A percentile compares a stretch with the other conserved stretches of the same genome.
Evolutionary conservation across 2,329 filamentous ascomycete species (phyloP).

Genomic region (Ceratocystis variospora): DNA sequence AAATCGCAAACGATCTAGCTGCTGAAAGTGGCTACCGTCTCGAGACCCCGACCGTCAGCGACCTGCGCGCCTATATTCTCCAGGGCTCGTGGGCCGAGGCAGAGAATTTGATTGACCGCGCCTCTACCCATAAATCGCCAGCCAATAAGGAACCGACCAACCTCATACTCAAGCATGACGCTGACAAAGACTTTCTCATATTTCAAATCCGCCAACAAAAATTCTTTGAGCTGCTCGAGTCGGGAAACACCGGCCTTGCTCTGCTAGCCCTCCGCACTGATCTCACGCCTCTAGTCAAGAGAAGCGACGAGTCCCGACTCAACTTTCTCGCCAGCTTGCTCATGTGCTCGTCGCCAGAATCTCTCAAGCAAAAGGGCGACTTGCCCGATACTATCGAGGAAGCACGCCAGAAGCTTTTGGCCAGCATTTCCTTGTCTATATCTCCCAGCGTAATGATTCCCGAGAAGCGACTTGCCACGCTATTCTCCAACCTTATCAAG

Average conservation of each 20-base stretch:
- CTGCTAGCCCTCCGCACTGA: constrained; percentile 76
- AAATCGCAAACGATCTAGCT: constrained; percentile 60
- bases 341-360: constrained; percentile 57
- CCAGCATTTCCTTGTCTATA: constrained; percentile 53
- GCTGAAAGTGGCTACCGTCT: constrained; percentile 76
- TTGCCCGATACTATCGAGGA: constrained; percentile 58
- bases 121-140: neutral
- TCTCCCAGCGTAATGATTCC: constrained; percentile 96
- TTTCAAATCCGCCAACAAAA: constrained; percentile 90
- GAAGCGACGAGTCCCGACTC: constrained; percentile 42
- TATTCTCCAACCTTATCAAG: constrained; percentile 73
- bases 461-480: constrained; percentile 67
- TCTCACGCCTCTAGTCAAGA: constrained; percentile 71
- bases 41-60: constrained; percentile 73
- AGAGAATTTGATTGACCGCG: constrained; percentile 61
- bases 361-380: constrained; percentile 46
- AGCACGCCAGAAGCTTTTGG: constrained; percentile 57
- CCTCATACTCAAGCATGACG: constrained; percentile 1
- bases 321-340: constrained; percentile 70
- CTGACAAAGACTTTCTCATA: constrained; percentile 51
- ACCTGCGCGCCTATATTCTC: constrained; percentile 68
- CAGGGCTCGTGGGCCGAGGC: constrained; percentile 71
- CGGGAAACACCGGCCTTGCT: constrained; percentile 56
- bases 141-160: neutral
- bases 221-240: constrained; percentile 78